A percentile compares a stretch with the other conserved stretches of the same genome.
These are phyloP conservation scores for Salisapilia sapeloensis DNA, from an alignment of 352 stramenopile species.

Conservation along the genomic window DNA sequence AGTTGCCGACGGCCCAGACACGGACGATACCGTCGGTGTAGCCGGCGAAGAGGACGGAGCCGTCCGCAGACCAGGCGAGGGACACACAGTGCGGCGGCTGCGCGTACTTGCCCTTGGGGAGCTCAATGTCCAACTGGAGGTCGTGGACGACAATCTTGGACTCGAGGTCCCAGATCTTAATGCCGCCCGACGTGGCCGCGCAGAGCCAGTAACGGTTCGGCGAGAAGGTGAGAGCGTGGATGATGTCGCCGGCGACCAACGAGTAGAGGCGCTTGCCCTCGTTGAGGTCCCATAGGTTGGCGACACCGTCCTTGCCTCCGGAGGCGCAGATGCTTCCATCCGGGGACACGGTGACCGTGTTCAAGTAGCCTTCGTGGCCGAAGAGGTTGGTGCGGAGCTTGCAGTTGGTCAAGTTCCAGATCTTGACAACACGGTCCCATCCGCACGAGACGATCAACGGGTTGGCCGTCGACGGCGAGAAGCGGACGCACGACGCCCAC, in stretches of 20 bases:
- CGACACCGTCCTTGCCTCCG: slow-evolving; percentile 98
- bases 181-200: slow-evolving; percentile 94
- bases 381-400: slow-evolving; percentile 99
- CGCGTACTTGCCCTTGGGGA: slow-evolving; percentile 86
- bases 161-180: slow-evolving; percentile 99
- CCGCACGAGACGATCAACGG: slow-evolving; percentile 97
- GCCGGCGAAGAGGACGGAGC: slow-evolving; percentile 96
- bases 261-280: slow-evolving; percentile 99
- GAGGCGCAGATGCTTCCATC: slow-evolving; percentile 99
- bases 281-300: slow-evolving; percentile 99
- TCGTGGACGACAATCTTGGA: slow-evolving; percentile 98
- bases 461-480: slow-evolving; percentile 91
- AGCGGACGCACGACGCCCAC: slow-evolving; percentile 99
- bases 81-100: slow-evolving; percentile 93
- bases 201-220: slow-evolving; percentile 99
- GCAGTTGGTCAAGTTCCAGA: slow-evolving; percentile 98
- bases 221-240: slow-evolving; percentile 96
- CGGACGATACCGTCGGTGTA: slow-evolving; percentile 98
- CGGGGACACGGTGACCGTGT: slow-evolving; percentile 99
- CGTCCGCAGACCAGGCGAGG: slow-evolving; percentile 96
- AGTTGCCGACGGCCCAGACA: slow-evolving; percentile 86
- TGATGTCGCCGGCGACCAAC: slow-evolving; percentile 95
- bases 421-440: slow-evolving; percentile 99
- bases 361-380: slow-evolving; percentile 98
- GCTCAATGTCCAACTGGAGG: slow-evolving; percentile 85